phyloP scores from a whole-genome alignment of 2,329 filamentous ascomycete species.

The Blastomyces silverae region DNA sequence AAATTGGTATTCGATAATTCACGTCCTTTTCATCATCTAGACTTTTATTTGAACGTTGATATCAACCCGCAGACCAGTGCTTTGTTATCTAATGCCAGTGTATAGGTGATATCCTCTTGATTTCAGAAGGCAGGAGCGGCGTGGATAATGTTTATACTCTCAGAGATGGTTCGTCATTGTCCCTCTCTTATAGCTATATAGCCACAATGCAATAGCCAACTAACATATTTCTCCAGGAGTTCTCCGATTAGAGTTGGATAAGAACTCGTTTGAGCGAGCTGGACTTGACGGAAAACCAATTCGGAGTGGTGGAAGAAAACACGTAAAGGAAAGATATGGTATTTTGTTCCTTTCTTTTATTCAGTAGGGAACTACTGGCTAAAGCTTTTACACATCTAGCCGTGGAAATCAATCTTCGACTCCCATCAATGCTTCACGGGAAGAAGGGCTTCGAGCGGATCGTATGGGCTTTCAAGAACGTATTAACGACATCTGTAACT shows the following conservation, averaged over 20 bases:
- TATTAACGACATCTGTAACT: constrained; percentile 57
- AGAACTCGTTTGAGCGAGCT: constrained; percentile 71
- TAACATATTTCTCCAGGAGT: constrained; percentile 46
- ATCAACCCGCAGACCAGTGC: background rate
- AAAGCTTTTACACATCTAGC: constrained; percentile 43
- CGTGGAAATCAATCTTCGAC: constrained; percentile 67
- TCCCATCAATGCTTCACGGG: constrained; percentile 69
- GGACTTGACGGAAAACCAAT: constrained; percentile 69
- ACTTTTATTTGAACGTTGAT: background rate
- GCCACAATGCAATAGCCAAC: background rate
- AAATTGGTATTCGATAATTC: constrained; percentile 52
- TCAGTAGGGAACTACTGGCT: constrained; percentile 14
- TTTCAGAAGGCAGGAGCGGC: constrained; percentile 67
- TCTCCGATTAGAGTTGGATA: constrained; percentile 70
- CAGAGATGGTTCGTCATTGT: constrained; percentile 52
- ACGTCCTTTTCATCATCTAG: constrained; percentile 7
- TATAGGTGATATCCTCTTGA: constrained; percentile 69
- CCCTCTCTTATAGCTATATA: constrained; percentile 1
- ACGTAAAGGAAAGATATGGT: constrained; percentile 69
- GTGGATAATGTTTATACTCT: constrained; percentile 68
- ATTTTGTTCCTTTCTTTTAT: constrained; percentile 25
- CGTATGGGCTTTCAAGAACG: constrained; percentile 70
- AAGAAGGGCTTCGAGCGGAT: constrained; percentile 77
- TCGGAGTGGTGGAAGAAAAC: constrained; percentile 52
- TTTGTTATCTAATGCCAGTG: background rate